Percentiles rank a stretch among this genome's conserved stretches.
These are phyloP conservation scores for Kwoniella sp. DNA, from an alignment of 768 basidiomycete species.

Conservation along the genomic window DNA sequence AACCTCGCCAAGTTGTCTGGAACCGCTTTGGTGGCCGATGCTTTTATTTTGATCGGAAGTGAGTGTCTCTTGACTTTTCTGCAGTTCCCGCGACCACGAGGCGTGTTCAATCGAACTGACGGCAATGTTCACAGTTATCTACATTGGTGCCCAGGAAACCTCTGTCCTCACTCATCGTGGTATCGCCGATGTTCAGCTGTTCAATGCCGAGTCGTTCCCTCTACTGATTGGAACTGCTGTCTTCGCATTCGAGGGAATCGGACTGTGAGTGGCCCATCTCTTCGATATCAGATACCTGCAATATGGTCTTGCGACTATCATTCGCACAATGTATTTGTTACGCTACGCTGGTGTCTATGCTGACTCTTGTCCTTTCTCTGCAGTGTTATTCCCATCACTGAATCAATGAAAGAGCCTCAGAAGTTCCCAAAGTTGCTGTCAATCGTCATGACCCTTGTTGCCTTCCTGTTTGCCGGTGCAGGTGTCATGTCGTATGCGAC, in stretches of 20 bases:
- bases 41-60: conserved; percentile 83
- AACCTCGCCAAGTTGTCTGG: conserved; percentile 93
- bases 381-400: conserved; percentile 89
- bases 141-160: conserved; percentile 70
- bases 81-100: too few species aligned
- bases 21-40: conserved; percentile 89
- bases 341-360: too few species aligned
- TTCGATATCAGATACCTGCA: too few species aligned
- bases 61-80: conserved; percentile 25
- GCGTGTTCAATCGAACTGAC: too few species aligned
- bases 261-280: conserved; percentile 63
- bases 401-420: conserved; percentile 91
- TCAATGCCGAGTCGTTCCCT: conserved; percentile 87
- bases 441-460: conserved; percentile 84
- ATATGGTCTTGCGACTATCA: too few species aligned
- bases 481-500: conserved; percentile 84
- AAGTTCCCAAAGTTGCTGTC: conserved; percentile 87
- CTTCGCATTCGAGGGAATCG: conserved; percentile 97
- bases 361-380: neutral
- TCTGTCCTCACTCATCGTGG: conserved; percentile 68
- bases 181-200: conserved; percentile 75
- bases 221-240: conserved; percentile 95
- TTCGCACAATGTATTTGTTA: too few species aligned
- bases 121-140: conserved; percentile 54
- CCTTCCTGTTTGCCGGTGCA: conserved; percentile 83